A percentile compares a stretch with the other conserved stretches of the same genome.
phyloP scores from a whole-genome alignment of 1,139 yeast species.

The Saccharomyces hybrid region DNA sequence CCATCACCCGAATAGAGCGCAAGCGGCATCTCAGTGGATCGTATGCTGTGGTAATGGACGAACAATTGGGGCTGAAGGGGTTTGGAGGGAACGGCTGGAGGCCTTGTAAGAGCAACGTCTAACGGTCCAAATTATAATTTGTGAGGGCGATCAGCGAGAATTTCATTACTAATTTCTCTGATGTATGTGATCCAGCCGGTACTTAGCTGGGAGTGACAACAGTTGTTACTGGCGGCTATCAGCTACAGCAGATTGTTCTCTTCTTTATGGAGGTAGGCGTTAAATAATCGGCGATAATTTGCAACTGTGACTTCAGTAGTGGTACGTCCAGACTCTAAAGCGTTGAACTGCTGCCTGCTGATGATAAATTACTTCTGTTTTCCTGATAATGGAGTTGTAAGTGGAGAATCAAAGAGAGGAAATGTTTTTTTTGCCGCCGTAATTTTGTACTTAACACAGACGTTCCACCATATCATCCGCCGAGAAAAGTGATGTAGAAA shows the following conservation, averaged over 20 bases:
- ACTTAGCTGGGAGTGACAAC: not conserved
- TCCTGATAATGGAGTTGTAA: not conserved
- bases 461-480: not conserved
- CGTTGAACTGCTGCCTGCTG: not conserved
- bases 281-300: not conserved
- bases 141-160: not conserved
- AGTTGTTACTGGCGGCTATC: not conserved
- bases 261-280: not conserved
- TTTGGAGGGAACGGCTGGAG: not conserved
- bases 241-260: not conserved
- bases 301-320: not conserved
- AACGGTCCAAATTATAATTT: not conserved
- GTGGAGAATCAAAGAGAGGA: not conserved
- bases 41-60: not conserved
- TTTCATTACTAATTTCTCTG: not conserved
- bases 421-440: not conserved
- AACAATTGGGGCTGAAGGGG: not conserved
- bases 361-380: not conserved
- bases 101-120: not conserved
- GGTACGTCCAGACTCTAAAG: not conserved
- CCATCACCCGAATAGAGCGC: not conserved
- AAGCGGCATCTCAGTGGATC: not conserved
- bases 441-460: not conserved
- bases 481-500: not conserved
- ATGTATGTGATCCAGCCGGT: not conserved